Evolutionary conservation across 2,329 filamentous ascomycete species (phyloP).

Genomic region (Colletotrichum zoysiae): DNA sequence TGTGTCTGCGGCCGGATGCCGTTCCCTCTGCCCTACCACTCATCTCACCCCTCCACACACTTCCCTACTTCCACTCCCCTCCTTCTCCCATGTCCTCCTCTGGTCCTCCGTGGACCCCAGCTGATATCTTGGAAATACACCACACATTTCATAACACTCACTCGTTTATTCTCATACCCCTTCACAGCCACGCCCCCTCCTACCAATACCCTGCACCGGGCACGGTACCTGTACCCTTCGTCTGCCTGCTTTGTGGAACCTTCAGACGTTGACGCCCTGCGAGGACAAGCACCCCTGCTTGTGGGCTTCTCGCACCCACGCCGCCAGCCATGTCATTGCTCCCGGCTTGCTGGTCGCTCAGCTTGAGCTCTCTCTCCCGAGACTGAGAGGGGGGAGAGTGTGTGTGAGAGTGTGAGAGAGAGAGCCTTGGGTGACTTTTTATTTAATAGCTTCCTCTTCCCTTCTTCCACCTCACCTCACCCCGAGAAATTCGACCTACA

Average conservation of each 20-base stretch:
- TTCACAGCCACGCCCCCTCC: conserved; percentile 15
- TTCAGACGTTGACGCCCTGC: conserved; percentile 25
- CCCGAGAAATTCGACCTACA: conserved; percentile 13
- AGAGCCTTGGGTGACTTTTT: conserved; percentile 32
- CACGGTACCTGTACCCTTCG: conserved; percentile 32
- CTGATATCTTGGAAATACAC: background rate
- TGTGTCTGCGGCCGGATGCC: conserved; percentile 11
- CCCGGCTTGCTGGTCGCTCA: conserved; percentile 27
- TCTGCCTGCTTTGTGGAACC: conserved; percentile 17
- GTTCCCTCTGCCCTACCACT: conserved; percentile 21
- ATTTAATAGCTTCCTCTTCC: conserved; percentile 40
- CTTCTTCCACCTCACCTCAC: conserved; percentile 13
- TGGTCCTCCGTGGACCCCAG: background rate
- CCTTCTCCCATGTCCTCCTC: conserved; percentile 1
- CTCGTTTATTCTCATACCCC: conserved; percentile 1
- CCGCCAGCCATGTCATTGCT: conserved; percentile 37
- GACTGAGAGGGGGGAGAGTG: background rate
- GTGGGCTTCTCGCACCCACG: conserved; percentile 8
- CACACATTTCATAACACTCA: conserved; percentile 5
- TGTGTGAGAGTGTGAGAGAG: background rate
- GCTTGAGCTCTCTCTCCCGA: conserved; percentile 13
- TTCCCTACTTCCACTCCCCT: background rate
- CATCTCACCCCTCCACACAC: conserved; percentile 5
- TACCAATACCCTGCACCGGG: conserved; percentile 11
- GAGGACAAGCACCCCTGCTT: conserved; percentile 20